Evolutionary conservation across 306 rosid genomes (phyloP), one percentile per base, ranked within the genome.

Genomic region (Castanea crenata): DNA sequence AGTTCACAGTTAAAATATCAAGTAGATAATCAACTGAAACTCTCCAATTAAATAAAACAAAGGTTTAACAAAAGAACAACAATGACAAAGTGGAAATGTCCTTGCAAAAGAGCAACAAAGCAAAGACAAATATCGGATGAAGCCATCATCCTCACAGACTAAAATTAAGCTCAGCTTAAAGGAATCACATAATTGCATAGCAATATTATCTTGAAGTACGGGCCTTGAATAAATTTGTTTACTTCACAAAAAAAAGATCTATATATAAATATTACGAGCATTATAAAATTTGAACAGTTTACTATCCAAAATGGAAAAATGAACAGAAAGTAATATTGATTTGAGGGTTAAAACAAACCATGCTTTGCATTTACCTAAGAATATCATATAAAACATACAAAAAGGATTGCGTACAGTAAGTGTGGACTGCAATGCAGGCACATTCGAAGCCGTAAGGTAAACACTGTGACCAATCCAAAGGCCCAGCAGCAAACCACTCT

Each of bases 401-500:
- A 72, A 49, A 76, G 76, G 74, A 73, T 67, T 69, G 46, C 98
- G 71, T 87, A 93, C 99, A 91, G 72, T 85, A 95, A 83, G 85
- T 90, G n/a, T 75, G 78, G 99, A 88, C 83, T 93, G 98, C 87
- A 95, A 62, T 76, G 91, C 88, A 79, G 99, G 99, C 70, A 95
- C 97, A 86, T 93, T 78, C 94, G 92, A 77, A 95, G 97, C 55
- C 91, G 90, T 72, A 93, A 81, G 81, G 98, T 95, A 78, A 91
- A 93, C 81, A 87, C 82, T n/a, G 99, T 90, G 76, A 93, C 93
- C 80, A 95, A 81, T 74, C 97, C 99, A 91, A 95, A 95, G 82
- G 97, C 82, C 58, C 98, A 67, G 98, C 96, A 74, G 97, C 99
- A 64, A 93, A 83, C 98, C 97, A 96, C 84, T 96, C 99, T 29